Evolutionary conservation across 2,329 filamentous ascomycete species (phyloP).

Genomic region (Penicillium sp.): DNA sequence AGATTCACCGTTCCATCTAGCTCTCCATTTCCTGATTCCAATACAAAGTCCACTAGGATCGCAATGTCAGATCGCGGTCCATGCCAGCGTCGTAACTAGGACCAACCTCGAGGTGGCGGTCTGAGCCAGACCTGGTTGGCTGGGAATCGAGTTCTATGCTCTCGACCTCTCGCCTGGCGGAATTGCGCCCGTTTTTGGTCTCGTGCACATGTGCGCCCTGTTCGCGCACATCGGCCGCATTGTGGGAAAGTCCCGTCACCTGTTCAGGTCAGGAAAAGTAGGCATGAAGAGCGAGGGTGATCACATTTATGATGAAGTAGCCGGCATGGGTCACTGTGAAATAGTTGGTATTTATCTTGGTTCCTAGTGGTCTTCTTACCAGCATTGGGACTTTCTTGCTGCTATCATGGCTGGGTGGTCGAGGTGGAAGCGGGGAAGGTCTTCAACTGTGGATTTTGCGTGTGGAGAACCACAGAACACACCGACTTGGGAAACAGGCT

Average conservation of each 20-base stretch:
- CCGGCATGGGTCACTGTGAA: constrained; percentile 20
- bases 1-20: background rate
- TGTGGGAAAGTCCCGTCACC: constrained; percentile 20
- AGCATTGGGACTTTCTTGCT: constrained; percentile 14
- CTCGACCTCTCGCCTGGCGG: constrained; percentile 10
- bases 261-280: background rate
- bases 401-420: constrained; percentile 5
- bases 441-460: background rate
- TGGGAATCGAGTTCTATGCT: constrained; percentile 17
- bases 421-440: constrained; percentile 3
- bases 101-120: constrained; percentile 23
- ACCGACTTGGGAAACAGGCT: too few relatives aligned
- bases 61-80: constrained; percentile 2
- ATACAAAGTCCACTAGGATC: constrained; percentile 20
- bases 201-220: constrained; percentile 15
- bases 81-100: too few relatives aligned
- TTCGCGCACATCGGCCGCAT: constrained; percentile 20
- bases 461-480: background rate
- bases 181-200: constrained; percentile 12
- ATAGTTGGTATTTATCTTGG: background rate
- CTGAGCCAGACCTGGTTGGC: constrained; percentile 23
- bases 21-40: constrained; percentile 20
- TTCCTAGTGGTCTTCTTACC: constrained; percentile 6
- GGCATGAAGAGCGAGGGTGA: background rate
- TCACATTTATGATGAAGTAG: constrained; percentile 23